These are phyloP conservation scores for Nothophoma quercina DNA, from an alignment of 2,329 filamentous ascomycete genomes.

Conservation along the genomic window DNA sequence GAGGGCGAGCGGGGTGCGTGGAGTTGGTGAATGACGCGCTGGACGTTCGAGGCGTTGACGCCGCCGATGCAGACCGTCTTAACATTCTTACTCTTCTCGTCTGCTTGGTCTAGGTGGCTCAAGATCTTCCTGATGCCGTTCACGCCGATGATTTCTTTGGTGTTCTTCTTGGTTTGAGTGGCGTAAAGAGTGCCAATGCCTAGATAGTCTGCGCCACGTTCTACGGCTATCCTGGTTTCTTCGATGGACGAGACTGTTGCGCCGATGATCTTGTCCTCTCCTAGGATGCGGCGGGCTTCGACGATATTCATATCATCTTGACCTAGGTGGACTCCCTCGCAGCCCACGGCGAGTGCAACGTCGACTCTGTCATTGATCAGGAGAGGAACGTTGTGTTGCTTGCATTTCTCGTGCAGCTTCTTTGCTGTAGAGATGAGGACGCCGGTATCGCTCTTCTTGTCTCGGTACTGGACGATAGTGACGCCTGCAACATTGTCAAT, in stretches of 20 bases:
- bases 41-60: conserved; percentile 78
- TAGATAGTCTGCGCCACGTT: conserved; percentile 84
- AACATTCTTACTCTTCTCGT: conserved; percentile 38
- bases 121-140: conserved; percentile 74
- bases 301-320: conserved; percentile 85
- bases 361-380: conserved; percentile 94
- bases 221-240: conserved; percentile 76
- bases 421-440: conserved; percentile 74
- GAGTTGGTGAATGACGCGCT: conserved; percentile 77
- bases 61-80: conserved; percentile 85
- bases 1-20: conserved; percentile 44
- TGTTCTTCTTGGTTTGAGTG: conserved; percentile 83
- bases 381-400: conserved; percentile 73
- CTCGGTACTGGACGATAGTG: conserved; percentile 87
- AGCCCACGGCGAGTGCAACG: conserved; percentile 82
- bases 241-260: conserved; percentile 79
- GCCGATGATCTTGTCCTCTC: conserved; percentile 81
- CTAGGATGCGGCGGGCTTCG: conserved; percentile 75
- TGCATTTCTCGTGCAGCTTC: conserved; percentile 75
- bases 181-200: conserved; percentile 91
- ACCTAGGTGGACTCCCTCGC: conserved; percentile 92
- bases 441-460: conserved; percentile 81
- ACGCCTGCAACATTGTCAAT: conserved; percentile 58
- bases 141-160: conserved; percentile 80
- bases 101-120: conserved; percentile 60